Base-by-base conservation (phyloP, 768 basidiomycete genomes). In the Fomitopsis serialis region DNA sequence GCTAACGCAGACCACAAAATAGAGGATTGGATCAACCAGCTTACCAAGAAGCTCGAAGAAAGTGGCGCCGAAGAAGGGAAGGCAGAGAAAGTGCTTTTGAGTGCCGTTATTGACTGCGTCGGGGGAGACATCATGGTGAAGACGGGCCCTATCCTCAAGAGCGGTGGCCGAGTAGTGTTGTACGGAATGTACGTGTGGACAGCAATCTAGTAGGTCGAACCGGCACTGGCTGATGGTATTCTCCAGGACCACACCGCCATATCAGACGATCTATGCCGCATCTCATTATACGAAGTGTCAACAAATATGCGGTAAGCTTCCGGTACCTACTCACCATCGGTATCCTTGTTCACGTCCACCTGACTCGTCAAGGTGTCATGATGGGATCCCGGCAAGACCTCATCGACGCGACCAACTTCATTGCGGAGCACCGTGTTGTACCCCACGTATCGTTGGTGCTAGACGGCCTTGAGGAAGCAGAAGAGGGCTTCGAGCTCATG, bases 351-450 rank as follows among this genome's bases (percentile, higher is more conserved):
- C 29, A 32, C 29, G 5, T 32, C 11, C 11, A 11, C 6, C 29
- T 11, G 5, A 11, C 11, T 32, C 11, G 29, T 42, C 48, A n/a
- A 90, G 90, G 89, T 34, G 87, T 88, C 1, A 90, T 84, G 25
- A 90, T 93, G 89, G 91, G 89, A 13, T 91, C 89, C 7, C 80
- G 76, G 58, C 74, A 80, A 51, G 90, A 93, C 69, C 74, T 93
- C 54, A 66, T 76, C 49, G 81, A 82, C 32, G 89, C 89, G n/a
- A 89, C 89, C 0, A 66, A 70, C 15, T 92, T 94, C 68, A 67
- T 92, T 23, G 68, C 73, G 3, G 67, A 83, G 61, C 82, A 91
- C 57, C 74, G 71, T 42, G 84, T 94, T 53, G 72, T 80, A 1
- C 90, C 90, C 2, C 72, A 85, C 46, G 79, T 92, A 1, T 85